phyloP scores from a whole-genome alignment of 129 eudicot species.

The Sambucus nigra region DNA sequence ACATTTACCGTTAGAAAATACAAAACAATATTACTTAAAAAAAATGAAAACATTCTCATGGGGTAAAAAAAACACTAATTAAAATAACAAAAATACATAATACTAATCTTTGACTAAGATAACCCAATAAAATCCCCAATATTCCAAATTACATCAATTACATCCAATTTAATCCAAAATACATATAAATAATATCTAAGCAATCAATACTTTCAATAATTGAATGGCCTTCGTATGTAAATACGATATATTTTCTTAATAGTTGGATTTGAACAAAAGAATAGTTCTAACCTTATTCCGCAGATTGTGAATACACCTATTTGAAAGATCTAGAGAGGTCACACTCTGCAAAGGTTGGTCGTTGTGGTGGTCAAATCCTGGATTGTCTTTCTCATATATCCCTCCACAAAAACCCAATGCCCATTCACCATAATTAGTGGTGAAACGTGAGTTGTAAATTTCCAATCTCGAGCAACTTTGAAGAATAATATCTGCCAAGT shows the following conservation, averaged over 20 bases:
- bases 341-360: conserved; percentile 37
- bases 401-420: conserved; percentile 98
- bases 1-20: too few species aligned
- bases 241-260: too few species aligned
- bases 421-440: conserved; percentile 59
- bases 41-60: too few species aligned
- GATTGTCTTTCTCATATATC: conserved; percentile 54
- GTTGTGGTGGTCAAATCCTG: conserved; percentile 30
- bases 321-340: conserved; percentile 78
- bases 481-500: conserved; percentile 41
- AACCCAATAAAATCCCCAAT: too few species aligned
- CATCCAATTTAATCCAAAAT: too few species aligned
- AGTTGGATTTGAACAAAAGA: background rate
- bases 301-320: conserved; percentile 62
- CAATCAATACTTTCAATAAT: too few species aligned
- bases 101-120: too few species aligned
- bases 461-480: conserved; percentile 53
- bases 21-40: too few species aligned
- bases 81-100: too few species aligned
- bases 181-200: too few species aligned
- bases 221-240: background rate
- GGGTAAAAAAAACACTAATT: too few species aligned
- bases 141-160: too few species aligned
- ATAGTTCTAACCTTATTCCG: conserved; percentile 40
- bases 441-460: conserved; percentile 69